Conservation (phyloP, 345 rosid genomes). For the Raphanus raphanistrum region DNA sequence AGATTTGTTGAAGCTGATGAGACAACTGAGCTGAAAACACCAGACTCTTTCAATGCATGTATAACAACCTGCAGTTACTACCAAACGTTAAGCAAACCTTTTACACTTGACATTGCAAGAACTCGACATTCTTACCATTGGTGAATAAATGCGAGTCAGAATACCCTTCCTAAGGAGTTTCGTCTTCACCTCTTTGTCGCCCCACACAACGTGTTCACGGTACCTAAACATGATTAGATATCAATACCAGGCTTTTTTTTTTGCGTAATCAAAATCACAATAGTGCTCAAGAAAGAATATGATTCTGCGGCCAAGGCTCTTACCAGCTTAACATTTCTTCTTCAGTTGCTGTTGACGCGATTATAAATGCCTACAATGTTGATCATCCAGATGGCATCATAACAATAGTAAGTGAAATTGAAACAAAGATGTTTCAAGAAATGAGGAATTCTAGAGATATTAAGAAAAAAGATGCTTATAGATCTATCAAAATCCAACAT, state of each 20-base stretch:
- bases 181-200: conserved; percentile 67
- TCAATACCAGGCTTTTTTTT: too few relatives aligned
- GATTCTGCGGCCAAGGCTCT: conserved; percentile 23
- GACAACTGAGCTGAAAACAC: conserved; percentile 70
- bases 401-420: neutral
- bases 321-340: conserved; percentile 95
- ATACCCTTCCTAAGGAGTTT: conserved; percentile 85
- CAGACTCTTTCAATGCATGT: conserved; percentile 83
- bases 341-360: conserved; percentile 89
- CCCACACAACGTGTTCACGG: conserved; percentile 86
- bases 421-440: neutral
- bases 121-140: conserved; percentile 57
- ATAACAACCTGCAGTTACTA: conserved; percentile 57
- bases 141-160: conserved; percentile 79
- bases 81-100: neutral
- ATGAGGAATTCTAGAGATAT: neutral
- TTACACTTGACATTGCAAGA: neutral
- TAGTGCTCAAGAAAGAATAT: neutral
- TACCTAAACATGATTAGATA: conserved; percentile 53
- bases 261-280: neutral
- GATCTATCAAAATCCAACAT: conserved; percentile 96
- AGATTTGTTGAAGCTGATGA: conserved; percentile 56
- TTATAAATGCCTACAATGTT: conserved; percentile 78
- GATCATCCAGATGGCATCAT: conserved; percentile 7
- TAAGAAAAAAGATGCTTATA: conserved; percentile 49